A percentile compares a stretch with the other conserved stretches of the same genome.
Evolutionary conservation across 805 yeast genomes (phyloP).

Genomic region (Candida nemodendra): DNA sequence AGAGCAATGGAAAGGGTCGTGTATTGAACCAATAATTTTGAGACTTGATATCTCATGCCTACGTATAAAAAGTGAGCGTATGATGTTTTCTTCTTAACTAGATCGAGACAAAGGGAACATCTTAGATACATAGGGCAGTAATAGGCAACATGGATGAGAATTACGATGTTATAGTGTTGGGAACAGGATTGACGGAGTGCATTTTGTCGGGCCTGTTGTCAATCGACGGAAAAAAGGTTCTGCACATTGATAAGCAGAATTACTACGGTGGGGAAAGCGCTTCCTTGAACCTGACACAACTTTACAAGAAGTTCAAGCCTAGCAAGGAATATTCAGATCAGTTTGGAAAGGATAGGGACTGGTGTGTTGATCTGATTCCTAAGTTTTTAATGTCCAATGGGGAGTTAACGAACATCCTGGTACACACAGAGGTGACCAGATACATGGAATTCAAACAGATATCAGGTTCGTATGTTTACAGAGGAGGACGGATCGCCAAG

Average conservation of each 20-base stretch:
- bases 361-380: conserved; percentile 97
- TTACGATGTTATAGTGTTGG: conserved; percentile 95
- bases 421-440: conserved; percentile 93
- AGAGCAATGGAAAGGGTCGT: too few relatives aligned
- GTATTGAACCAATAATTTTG: too few relatives aligned
- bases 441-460: conserved; percentile 96
- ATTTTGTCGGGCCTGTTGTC: conserved; percentile 89
- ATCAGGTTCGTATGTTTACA: conserved; percentile 91
- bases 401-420: conserved; percentile 90
- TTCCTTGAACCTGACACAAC: conserved; percentile 68
- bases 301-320: conserved; percentile 86
- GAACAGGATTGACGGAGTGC: conserved; percentile 95
- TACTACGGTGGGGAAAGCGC: conserved; percentile 96
- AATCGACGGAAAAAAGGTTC: conserved; percentile 96
- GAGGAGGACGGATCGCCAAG: conserved; percentile 87
- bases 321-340: conserved; percentile 64
- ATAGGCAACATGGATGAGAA: conserved; percentile 79
- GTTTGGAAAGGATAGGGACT: conserved; percentile 90
- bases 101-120: not conserved
- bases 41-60: not conserved
- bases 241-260: conserved; percentile 94
- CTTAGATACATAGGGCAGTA: too few relatives aligned
- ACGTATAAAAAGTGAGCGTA: conserved; percentile 15
- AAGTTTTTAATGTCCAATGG: conserved; percentile 98
- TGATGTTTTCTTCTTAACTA: not conserved